Percentiles rank a stretch among this genome's conserved stretches.
Conservation (phyloP, 805 yeast species). For the Jamesozyma spencerorum region DNA sequence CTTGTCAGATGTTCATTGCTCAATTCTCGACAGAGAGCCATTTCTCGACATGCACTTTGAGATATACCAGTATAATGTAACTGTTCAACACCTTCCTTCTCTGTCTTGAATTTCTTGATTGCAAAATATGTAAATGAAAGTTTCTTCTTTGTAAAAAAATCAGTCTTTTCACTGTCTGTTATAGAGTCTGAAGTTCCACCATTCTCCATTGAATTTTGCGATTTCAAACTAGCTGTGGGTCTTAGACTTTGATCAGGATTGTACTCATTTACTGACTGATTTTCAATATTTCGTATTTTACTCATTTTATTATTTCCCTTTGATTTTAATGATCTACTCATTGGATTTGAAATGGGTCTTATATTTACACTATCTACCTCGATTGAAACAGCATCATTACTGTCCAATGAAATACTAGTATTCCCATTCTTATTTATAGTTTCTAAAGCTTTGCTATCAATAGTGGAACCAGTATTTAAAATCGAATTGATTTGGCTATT, state of each 20-base stretch:
- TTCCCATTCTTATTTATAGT: neutral
- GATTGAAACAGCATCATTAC: too few relatives aligned
- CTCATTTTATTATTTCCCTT: neutral
- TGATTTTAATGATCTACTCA: neutral
- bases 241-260: too few relatives aligned
- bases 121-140: slow-evolving; percentile 47
- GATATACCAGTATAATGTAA: slow-evolving; percentile 89
- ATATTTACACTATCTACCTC: neutral
- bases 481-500: neutral
- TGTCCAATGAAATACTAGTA: too few relatives aligned
- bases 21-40: slow-evolving; percentile 87
- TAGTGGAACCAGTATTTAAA: neutral
- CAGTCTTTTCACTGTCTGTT: neutral
- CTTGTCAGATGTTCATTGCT: slow-evolving; percentile 70
- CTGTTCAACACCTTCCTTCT: slow-evolving; percentile 76
- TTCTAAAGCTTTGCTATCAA: neutral
- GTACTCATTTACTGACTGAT: neutral
- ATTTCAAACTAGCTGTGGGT: neutral
- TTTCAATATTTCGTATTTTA: neutral
- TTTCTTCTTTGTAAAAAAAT: slow-evolving; percentile 4
- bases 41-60: slow-evolving; percentile 92
- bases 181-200: neutral
- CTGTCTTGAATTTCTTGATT: slow-evolving; percentile 91
- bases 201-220: neutral
- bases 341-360: too few relatives aligned